Conservation (phyloP, 2,329 filamentous ascomycete genomes). For the Talaromyces sp. region DNA sequence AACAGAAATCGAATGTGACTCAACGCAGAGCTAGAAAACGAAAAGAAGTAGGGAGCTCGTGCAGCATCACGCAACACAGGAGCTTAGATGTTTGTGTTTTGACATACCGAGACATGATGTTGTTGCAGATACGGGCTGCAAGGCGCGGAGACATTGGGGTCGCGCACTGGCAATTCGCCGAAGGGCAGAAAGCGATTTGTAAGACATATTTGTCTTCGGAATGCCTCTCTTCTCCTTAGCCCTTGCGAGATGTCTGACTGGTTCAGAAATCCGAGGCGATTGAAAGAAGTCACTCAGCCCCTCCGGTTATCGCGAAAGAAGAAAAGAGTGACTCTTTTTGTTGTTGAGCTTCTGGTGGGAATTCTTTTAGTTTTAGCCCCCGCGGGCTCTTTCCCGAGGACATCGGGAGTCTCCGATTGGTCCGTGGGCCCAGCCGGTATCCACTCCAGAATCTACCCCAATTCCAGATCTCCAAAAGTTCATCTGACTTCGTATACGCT, state of each 20-base stretch:
- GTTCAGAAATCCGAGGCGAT: not conserved
- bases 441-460: not conserved
- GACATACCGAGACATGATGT: constrained; percentile 1
- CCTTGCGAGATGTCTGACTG: no score
- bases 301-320: not conserved
- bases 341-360: no score
- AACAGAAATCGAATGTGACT: not conserved
- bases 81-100: not conserved
- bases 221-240: constrained; percentile 1
- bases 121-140: not conserved
- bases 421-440: not conserved
- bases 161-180: not conserved
- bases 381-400: constrained; percentile 3
- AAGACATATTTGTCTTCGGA: not conserved
- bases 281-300: not conserved
- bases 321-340: no score
- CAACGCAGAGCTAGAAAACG: not conserved
- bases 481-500: not conserved
- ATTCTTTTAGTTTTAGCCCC: not conserved
- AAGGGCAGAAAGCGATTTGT: constrained; percentile 1
- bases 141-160: not conserved
- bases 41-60: not conserved
- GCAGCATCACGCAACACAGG: not conserved
- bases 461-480: not conserved
- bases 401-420: constrained; percentile 7